Evolutionary conservation across 2,329 filamentous ascomycete genomes (phyloP), one percentile per base, ranked within the genome.

Genomic region (Aspergillus melleus): DNA sequence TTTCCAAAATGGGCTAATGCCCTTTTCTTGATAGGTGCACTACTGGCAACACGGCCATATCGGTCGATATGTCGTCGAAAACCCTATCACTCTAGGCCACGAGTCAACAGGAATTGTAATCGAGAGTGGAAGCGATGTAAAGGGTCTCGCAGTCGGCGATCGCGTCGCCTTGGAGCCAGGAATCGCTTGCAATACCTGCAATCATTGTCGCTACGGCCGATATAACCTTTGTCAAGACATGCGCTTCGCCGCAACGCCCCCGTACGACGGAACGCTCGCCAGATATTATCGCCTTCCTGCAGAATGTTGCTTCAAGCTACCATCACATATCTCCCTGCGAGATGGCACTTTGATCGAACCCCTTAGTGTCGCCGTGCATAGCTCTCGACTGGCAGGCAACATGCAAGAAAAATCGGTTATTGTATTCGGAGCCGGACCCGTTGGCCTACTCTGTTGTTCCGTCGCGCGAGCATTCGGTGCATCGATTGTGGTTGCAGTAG

Each of bases 161-260:
- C 83, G 83, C 42, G 90, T 94, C 12, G 88, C 88, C 2, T 86
- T 92, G 74, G 90, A 92, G 76, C 88, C 89, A 30, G 89, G 89
- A 58, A 79, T 88, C 49, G 86, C 88, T 1, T 91, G 89, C 74
- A 83, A 86, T 39, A 84, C 85, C 64, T 96, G 92, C 81, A 72
- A 76, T 46, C 79, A 85, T 65, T 96, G 92, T 79, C 88, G 90
- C 65, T 81, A 84, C 50, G 92, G 92, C 55, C 83, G 86, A 65
- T 96, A 96, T 81, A 96, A 96, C 75, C 86, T 96, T 26, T 97
- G 93, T 78, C 82, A 84, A 1, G 83, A 89, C 42, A 96, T 97
- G 91, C 79, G 79, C 24, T 97, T 97, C 72, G 92, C 93, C 44
- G 92, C 93, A 0, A 96, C 92, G 11, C 93, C 93, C 10, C 93